Evolutionary conservation across 1,284 basidiomycete species (phyloP).

Genomic region (Naganishia cerealis): DNA sequence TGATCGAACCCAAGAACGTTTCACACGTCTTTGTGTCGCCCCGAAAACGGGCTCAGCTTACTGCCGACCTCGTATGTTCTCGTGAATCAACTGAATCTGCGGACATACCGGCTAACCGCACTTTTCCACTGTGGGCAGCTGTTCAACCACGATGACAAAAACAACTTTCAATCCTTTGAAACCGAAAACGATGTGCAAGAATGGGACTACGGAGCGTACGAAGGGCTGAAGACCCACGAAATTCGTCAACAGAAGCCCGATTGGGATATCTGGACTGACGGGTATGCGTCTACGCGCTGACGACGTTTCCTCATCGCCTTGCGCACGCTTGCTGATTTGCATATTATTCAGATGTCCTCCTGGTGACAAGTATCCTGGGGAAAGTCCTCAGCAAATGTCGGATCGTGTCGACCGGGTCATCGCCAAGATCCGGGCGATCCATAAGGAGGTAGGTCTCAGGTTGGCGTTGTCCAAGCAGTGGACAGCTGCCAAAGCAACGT

Average conservation of each 20-base stretch:
- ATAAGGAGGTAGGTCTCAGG: conserved; percentile 64
- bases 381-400: conserved; percentile 75
- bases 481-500: conserved; percentile 51
- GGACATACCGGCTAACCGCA: too few species aligned
- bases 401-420: conserved; percentile 75
- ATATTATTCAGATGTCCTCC: conserved; percentile 64
- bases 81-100: conserved; percentile 52
- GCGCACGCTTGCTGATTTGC: not conserved
- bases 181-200: conserved; percentile 57
- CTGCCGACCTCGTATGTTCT: conserved; percentile 66
- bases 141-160: conserved; percentile 46
- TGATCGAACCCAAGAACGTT: conserved; percentile 77
- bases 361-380: conserved; percentile 63
- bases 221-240: conserved; percentile 73
- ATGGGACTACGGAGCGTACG: conserved; percentile 90
- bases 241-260: conserved; percentile 67
- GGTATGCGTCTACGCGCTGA: conserved; percentile 53
- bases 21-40: conserved; percentile 78
- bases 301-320: not conserved
- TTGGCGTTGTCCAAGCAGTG: conserved; percentile 62
- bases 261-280: conserved; percentile 82
- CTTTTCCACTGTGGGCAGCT: conserved; percentile 53
- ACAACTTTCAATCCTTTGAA: conserved; percentile 39
- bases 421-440: conserved; percentile 70
- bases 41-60: conserved; percentile 75